These are phyloP conservation scores for Mercurialis annua DNA, from an alignment of 345 rosid species.

Conservation along the genomic window DNA sequence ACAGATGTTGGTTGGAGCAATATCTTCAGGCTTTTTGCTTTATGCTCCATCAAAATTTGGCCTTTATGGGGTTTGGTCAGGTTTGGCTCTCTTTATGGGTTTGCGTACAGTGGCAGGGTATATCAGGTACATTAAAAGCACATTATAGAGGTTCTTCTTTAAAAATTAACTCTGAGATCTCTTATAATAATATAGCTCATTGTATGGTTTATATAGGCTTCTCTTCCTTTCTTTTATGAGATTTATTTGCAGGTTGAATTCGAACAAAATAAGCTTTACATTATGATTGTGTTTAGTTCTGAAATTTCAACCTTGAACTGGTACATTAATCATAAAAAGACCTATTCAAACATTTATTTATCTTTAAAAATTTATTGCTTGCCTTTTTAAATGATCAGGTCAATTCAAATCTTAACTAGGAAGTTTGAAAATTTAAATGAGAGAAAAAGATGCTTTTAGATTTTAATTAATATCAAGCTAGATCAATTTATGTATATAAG, in stretches of 20 bases:
- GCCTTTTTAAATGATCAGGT: too few relatives aligned
- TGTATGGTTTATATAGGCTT: background rate
- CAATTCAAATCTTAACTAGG: background rate
- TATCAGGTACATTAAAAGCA: slow-evolving; percentile 47
- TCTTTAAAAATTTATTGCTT: too few relatives aligned
- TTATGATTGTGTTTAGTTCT: too few relatives aligned
- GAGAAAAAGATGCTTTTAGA: background rate
- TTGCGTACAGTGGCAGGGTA: slow-evolving; percentile 72
- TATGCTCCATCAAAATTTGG: slow-evolving; percentile 55
- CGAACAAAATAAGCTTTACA: background rate
- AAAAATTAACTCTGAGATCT: background rate
- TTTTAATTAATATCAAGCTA: background rate
- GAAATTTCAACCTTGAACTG: too few relatives aligned
- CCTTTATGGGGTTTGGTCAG: slow-evolving; percentile 86
- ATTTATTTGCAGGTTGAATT: background rate
- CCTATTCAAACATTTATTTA: too few relatives aligned
- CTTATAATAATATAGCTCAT: background rate
- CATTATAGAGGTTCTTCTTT: background rate
- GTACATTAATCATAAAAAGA: too few relatives aligned
- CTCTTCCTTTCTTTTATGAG: background rate
- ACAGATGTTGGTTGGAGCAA: slow-evolving; percentile 70
- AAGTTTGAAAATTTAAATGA: background rate
- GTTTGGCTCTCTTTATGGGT: slow-evolving; percentile 85
- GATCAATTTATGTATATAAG: background rate
- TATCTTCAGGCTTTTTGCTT: slow-evolving; percentile 64